phyloP scores from a whole-genome alignment of 768 basidiomycete genomes.

The Xanthoconium purpureum region DNA sequence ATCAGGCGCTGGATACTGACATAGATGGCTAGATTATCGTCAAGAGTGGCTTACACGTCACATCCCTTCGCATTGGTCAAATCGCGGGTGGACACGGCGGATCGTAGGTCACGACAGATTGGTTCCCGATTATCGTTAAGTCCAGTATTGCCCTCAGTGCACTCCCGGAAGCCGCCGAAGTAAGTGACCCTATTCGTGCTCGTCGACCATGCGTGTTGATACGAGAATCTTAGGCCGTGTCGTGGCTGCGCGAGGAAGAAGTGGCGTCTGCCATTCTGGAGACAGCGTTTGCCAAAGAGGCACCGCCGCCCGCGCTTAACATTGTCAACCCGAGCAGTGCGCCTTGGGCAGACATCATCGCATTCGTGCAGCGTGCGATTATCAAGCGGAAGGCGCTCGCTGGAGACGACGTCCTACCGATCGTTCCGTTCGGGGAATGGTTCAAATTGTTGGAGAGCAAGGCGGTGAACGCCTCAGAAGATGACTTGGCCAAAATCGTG shows the following conservation, averaged over 20 bases:
- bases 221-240: constrained; percentile 28
- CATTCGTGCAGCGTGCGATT: constrained; percentile 18
- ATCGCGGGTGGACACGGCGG: constrained; percentile 40
- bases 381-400: constrained; percentile 5
- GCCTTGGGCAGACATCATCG: constrained; percentile 33
- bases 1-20: not conserved
- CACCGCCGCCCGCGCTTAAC: constrained; percentile 30
- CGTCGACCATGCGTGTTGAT: not conserved
- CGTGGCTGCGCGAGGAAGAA: constrained; percentile 43
- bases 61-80: constrained; percentile 46
- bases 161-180: constrained; percentile 32
- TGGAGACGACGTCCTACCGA: constrained; percentile 16
- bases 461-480: constrained; percentile 17
- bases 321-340: constrained; percentile 39
- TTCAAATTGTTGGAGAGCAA: constrained; percentile 25
- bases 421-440: constrained; percentile 38
- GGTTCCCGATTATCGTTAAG: constrained; percentile 44
- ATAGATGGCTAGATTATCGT: constrained; percentile 32
- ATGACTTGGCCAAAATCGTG: constrained; percentile 33
- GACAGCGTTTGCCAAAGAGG: constrained; percentile 17
- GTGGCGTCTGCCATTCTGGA: constrained; percentile 36
- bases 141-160: constrained; percentile 29
- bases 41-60: constrained; percentile 35
- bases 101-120: constrained; percentile 44
- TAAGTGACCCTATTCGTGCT: constrained; percentile 19